Base-by-base conservation (phyloP, 768 basidiomycete species). In the Daedaleopsis sinensis region DNA sequence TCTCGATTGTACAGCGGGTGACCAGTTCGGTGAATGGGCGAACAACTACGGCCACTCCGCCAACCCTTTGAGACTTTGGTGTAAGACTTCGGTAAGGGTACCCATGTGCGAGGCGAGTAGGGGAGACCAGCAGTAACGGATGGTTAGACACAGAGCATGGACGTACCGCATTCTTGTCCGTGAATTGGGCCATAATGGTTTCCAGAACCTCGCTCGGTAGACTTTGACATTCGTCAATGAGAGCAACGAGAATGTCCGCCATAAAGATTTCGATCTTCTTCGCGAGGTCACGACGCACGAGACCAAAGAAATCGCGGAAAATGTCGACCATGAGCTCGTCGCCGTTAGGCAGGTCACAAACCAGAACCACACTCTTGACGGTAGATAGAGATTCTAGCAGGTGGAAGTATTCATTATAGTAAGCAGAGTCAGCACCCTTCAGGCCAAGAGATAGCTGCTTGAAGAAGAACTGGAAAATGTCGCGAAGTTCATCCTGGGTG, bases 391-490 rank as follows among this genome's bases (percentile, higher is more conserved):
- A 93, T 68, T 98, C 94, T 32, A 98, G 83, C n/a, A 98, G 83
- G 70, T 95, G 94, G 68, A 89, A 96, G 75, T 97, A 98, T 74
- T 98, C 90, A 58, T 88, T 86, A 72, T 94, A 96, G 70, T 95
- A 96, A 0, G 93, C 84, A 0, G 89, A 82, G 58, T 96, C 92
- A 0, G 87, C 77, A 42, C 88, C 85, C 64, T 88, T 89, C 69
- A 94, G 85, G 1, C 88, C 89, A 1, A 80, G 80, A 2, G 82
- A 78, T 58, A 99, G 87, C 73, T 97, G 96, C 38, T 86, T 80
- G 72, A 94, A 88, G 83, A 98, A 93, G 81, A 99, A 98, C 68
- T 94, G 87, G 76, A 99, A 99, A 72, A 98, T 96, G 74, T 97
- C 94, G 79, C 92, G 83, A 38, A 98, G 85, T 73, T 98, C 93